Percentiles rank a stretch among this genome's conserved stretches.
phyloP scores from a whole-genome alignment of 345 rosid genomes.

The Laguncularia racemosa region DNA sequence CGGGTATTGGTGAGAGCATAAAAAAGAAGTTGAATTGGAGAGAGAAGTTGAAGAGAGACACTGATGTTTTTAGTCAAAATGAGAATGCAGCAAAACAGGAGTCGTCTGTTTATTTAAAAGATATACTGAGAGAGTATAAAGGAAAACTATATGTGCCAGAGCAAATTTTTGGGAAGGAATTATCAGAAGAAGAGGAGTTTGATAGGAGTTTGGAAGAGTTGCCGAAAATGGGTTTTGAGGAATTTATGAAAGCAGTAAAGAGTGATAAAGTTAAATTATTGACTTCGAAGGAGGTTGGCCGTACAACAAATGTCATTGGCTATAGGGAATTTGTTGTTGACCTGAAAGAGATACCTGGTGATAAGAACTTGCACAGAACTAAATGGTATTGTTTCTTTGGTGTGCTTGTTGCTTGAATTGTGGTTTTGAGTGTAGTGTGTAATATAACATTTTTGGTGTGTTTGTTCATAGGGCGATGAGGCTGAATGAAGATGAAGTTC shows the following conservation, averaged over 20 bases:
- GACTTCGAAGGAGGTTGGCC: conserved; percentile 53
- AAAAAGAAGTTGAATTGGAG: conserved; percentile 34
- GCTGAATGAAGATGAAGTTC: conserved; percentile 52
- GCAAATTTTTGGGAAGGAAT: conserved; percentile 62
- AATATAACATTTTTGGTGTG: conserved; percentile 1
- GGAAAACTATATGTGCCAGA: conserved; percentile 92
- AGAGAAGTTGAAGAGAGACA: conserved; percentile 18
- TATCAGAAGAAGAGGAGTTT: conserved; percentile 74
- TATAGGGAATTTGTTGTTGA: conserved; percentile 60
- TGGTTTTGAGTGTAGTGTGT: background rate
- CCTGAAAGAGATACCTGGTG: conserved; percentile 82
- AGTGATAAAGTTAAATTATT: conserved; percentile 61
- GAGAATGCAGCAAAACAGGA: conserved; percentile 13
- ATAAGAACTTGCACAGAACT: conserved; percentile 75
- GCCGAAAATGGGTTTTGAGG: conserved; percentile 68
- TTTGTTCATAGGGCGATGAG: conserved; percentile 53
- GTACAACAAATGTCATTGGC: conserved; percentile 17
- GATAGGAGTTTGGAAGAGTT: conserved; percentile 48
- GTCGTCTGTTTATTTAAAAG: conserved; percentile 62
- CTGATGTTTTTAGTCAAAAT: conserved; percentile 12
- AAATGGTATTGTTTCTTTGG: conserved; percentile 44
- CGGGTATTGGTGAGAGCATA: conserved; percentile 33
- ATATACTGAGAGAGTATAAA: conserved; percentile 64
- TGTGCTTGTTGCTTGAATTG: conserved; percentile 2
- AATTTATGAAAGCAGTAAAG: conserved; percentile 57